Evolutionary conservation across 1,284 basidiomycete species (phyloP).

Genomic region (Boletus subluridellus): DNA sequence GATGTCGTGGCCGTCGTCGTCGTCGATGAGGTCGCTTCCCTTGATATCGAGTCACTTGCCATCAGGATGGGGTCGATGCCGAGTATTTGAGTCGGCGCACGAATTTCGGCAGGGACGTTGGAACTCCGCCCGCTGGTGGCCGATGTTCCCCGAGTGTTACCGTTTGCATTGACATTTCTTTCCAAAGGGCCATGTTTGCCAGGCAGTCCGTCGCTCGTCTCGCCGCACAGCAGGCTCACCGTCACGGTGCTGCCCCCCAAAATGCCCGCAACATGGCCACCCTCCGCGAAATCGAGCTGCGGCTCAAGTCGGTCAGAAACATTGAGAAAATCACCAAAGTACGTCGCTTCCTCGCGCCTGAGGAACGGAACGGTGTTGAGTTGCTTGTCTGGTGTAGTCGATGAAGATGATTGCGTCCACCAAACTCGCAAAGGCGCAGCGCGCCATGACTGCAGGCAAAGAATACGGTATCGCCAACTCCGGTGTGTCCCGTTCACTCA

Average conservation of each 20-base stretch:
- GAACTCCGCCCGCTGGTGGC: slow-evolving; percentile 28
- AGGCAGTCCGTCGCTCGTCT: slow-evolving; percentile 67
- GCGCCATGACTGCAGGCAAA: slow-evolving; percentile 93
- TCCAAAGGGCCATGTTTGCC: slow-evolving; percentile 48
- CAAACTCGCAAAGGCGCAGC: slow-evolving; percentile 92
- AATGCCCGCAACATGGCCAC: slow-evolving; percentile 91
- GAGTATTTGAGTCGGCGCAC: slow-evolving; percentile 24
- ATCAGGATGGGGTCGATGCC: slow-evolving; percentile 20
- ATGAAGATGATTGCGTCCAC: slow-evolving; percentile 99
- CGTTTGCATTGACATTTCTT: slow-evolving; percentile 15
- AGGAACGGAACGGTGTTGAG: neutral
- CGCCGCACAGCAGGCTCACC: slow-evolving; percentile 49
- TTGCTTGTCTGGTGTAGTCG: slow-evolving; percentile 53
- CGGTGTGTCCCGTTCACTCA: slow-evolving; percentile 52
- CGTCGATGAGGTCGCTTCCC: slow-evolving; percentile 16
- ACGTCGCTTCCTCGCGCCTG: slow-evolving; percentile 29
- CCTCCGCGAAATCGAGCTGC: slow-evolving; percentile 93
- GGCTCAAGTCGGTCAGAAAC: slow-evolving; percentile 96
- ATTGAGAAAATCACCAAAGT: slow-evolving; percentile 99
- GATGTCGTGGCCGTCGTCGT: slow-evolving; percentile 19
- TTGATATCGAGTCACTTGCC: slow-evolving; percentile 11
- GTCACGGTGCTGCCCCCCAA: slow-evolving; percentile 58
- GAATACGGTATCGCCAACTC: slow-evolving; percentile 92
- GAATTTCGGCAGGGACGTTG: slow-evolving; percentile 21
- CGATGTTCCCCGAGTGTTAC: slow-evolving; percentile 41